Base-by-base conservation (phyloP, 768 basidiomycete genomes). In the Leucosporidium yakuticum region DNA sequence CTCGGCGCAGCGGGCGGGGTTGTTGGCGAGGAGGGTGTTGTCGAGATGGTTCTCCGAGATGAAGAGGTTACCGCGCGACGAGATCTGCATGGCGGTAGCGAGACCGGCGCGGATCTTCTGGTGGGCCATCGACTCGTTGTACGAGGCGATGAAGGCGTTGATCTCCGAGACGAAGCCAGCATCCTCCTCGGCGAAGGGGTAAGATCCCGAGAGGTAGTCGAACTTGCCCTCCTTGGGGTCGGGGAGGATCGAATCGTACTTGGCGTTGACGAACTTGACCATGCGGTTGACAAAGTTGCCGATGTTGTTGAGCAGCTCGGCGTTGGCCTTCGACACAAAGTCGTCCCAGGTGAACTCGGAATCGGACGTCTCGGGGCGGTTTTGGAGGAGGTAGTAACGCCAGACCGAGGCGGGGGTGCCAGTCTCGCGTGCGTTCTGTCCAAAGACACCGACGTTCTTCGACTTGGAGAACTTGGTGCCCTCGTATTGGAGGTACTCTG, bases 391-490 rank as follows among this genome's bases (percentile, higher is more conserved):
- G 80, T 96, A 98, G 79, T 95, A 99, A 66, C 96, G 83, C 96
- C 95, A 99, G 12, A 98, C 95, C 0, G 91, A 92, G 0, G 92
- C 80, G 29, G 95, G 89, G 54, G 96, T 88, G 4, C 92, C 92
- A 4, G 96, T 95, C 68, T 96, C 91, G 76, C 85, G 89, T 0
- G 95, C 96, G 21, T 87, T 88, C 64, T 92, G 91, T 32, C 96
- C 96, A 71, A 99, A 99, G 3, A 99, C 95, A 53, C 95, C 96
- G 63, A 95, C 88, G 73, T 93, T 92, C 72, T 90, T 86, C 76
- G 91, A 93, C 81, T 99, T 99, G 51, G 93, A 96, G 83, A 99
- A 99, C 78, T 99, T 99, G 49, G 94, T 94, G 32, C 92, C 91
- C 78, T 99, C 96, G 79, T 98, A 98, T 76, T 98, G 97, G 73